These are phyloP conservation scores for Phialocephala subalpina DNA, from an alignment of 2,329 filamentous ascomycete genomes.

Conservation along the genomic window DNA sequence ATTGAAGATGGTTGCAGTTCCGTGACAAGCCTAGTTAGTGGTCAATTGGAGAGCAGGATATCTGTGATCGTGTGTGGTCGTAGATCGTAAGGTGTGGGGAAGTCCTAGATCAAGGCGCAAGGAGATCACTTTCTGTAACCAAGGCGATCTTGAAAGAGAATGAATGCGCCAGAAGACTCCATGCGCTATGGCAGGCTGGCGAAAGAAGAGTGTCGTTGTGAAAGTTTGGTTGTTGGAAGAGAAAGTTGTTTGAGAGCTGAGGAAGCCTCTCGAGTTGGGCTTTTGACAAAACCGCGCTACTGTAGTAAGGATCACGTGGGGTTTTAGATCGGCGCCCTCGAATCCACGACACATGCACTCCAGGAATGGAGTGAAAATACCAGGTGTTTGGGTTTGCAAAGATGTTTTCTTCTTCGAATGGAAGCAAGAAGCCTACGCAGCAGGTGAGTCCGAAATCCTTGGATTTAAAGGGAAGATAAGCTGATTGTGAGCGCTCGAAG, in stretches of 20 bases:
- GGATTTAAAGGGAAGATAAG: constrained; percentile 23
- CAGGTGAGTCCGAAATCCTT: constrained; percentile 62
- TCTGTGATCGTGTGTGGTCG: not conserved
- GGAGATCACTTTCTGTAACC: not conserved
- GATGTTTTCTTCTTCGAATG: constrained; percentile 71
- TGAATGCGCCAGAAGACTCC: not conserved
- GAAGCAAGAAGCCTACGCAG: constrained; percentile 74
- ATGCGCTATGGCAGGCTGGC: not conserved
- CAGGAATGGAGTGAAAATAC: constrained; percentile 26
- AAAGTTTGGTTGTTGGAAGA: not conserved
- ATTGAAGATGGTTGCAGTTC: constrained; percentile 37
- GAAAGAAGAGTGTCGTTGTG: not conserved
- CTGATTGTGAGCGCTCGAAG: constrained; percentile 56
- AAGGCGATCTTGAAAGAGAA: not conserved
- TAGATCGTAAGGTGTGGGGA: not conserved
- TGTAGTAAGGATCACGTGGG: too few relatives aligned
- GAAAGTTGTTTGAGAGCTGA: not conserved
- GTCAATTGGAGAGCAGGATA: not conserved
- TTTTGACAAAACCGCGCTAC: not conserved
- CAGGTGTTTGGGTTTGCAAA: constrained; percentile 25
- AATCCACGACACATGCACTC: constrained; percentile 4
- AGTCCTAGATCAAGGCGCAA: not conserved
- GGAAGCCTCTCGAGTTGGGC: not conserved
- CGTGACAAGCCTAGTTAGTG: not conserved
- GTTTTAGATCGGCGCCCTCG: not conserved